Evolutionary conservation across 2,329 filamentous ascomycete genomes (phyloP), one percentile per base, ranked within the genome.

Genomic region (Monilinia vaccinii-corymbosi): DNA sequence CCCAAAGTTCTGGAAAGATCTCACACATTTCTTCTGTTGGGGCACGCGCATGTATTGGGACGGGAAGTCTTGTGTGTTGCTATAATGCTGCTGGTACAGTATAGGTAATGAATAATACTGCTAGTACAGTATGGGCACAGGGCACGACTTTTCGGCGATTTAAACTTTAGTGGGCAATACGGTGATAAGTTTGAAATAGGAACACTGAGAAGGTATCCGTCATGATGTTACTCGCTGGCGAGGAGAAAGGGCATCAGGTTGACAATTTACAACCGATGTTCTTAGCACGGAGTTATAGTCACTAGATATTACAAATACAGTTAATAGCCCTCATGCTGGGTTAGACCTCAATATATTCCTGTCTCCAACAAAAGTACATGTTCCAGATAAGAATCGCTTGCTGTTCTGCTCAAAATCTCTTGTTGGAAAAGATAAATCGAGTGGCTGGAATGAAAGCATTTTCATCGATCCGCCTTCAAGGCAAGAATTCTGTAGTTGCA

Each of bases 21-120:
- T 55, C n/a, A 55, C 21, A 10, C 38, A 55, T 44, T 2, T 21
- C 4, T 2, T 21, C 4, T 55, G 51, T n/a, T 55, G 51, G 51
- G 51, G 51, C n/a, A 4, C 32, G 14, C 25, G 38, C 2, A 16
- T 36, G 13, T 36, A 44, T 13, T 55, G 40, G 28, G 16, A 44
- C 9, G 28, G n/a, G 14, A 32, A 44, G 5, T 9, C 16, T 21
- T 55, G 51, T 55, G 38, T 28, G 10, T 2, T 7, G 18, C 38
- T 32, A 14, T 55, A n/a, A 55, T 44, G 16, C 8, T 23, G 9
- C 2, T 34, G 5, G 2, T 7, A 36, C 9, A 11, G 2, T 7
- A 36, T 4, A 11, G 6, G 38, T 18, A 4, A 13, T 32, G 51
- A 44, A 14, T 55, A n/a, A 55, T 44, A 23, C 13, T 23, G 9